Base-by-base conservation (phyloP, 768 basidiomycete genomes). In the Mycena epipterygia region DNA sequence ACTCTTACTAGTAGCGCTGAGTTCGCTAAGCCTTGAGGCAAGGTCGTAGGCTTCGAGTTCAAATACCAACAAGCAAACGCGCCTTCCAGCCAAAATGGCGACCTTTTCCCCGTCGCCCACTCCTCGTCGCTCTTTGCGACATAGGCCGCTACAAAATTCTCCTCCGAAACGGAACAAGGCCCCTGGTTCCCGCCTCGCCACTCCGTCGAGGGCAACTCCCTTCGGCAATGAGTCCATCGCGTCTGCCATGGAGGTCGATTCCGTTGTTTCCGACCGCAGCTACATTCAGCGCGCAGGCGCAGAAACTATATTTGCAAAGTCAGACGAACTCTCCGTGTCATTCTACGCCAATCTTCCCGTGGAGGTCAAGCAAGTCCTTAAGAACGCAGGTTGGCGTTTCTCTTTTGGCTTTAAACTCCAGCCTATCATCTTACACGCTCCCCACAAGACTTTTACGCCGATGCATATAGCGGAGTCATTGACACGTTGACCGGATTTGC, bases 401-500 rank as follows among this genome's bases (percentile, higher is more conserved):
- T 61, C 13, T 23, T 39, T 17, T 33, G 52, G 52, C 62, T 32
- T 53, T 63, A n/a, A 25, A 25, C 9, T 17, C 46, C 61, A 33
- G 29, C 57, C 51, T 51, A 11, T 32, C 44, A 13, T 67, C 52
- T 67, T 21, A 70, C 16, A 23, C 52, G 59, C 59, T 32, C 23
- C 17, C 35, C 21, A 35, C 9, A 55, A 94, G 93, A 94, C 73
- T 93, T 94, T 76, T 88, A 87, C 72, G 82, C 85, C 57, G 91
- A 92, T 65, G 84, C 86, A 16, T 94, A 91, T 68, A 87, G 89
- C 5, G 94, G 93, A 52, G 88, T 87, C 55, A 89, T 94, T 25
- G 93, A 95, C 76, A 87, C 89, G 6, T 63, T 84, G 55, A 93
- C 93, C 12, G 93, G 93, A 9, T 94, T 92, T 76, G 89, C 93